Percentiles rank a stretch among this genome's conserved stretches.
Conservation (phyloP, 805 yeast species). For the Kodamaea leandrae region DNA sequence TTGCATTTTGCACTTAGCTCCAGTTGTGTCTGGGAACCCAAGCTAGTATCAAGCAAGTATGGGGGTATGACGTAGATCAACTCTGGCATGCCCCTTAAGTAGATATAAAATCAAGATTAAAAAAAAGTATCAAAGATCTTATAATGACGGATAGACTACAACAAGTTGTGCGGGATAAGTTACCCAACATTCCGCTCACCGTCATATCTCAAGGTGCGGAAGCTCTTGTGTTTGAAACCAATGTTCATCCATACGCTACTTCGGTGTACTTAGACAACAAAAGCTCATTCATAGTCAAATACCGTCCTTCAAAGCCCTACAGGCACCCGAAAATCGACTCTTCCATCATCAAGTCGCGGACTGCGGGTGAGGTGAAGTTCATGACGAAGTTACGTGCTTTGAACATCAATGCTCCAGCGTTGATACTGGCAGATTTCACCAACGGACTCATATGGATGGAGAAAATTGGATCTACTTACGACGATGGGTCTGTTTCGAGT, state of each 20-base stretch:
- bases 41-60: conserved; percentile 37
- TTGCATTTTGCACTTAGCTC: conserved; percentile 22
- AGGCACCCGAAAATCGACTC: conserved; percentile 82
- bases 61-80: conserved; percentile 41
- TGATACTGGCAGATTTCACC: conserved; percentile 72
- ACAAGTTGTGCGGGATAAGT: conserved; percentile 9
- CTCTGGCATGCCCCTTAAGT: conserved; percentile 12
- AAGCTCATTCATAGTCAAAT: conserved; percentile 63
- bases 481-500: conserved; percentile 54
- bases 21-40: conserved; percentile 32
- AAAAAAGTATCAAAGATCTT: not conserved
- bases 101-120: not conserved
- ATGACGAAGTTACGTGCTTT: conserved; percentile 53
- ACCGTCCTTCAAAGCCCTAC: conserved; percentile 86
- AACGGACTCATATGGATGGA: conserved; percentile 92
- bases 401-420: conserved; percentile 66
- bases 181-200: conserved; percentile 50
- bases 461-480: conserved; percentile 55
- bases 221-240: conserved; percentile 69
- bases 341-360: conserved; percentile 72
- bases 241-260: conserved; percentile 61
- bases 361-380: conserved; percentile 80
- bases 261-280: conserved; percentile 25
- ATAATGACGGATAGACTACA: conserved; percentile 8
- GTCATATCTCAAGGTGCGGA: conserved; percentile 88